These are phyloP conservation scores for Chalciporus sphaerocephalus DNA, from an alignment of 768 basidiomycete genomes.

Conservation along the genomic window DNA sequence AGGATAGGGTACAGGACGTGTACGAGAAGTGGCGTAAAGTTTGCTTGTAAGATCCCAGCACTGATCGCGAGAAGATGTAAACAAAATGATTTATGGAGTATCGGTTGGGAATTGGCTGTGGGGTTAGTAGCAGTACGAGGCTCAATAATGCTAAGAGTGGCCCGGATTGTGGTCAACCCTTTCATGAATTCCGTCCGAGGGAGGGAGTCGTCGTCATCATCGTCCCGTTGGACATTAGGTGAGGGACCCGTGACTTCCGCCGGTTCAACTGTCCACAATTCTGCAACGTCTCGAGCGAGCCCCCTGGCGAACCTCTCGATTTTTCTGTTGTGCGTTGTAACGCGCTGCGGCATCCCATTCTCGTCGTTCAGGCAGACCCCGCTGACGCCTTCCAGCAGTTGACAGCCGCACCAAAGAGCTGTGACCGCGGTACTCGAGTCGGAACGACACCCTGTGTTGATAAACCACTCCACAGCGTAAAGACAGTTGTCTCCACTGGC, in stretches of 20 bases:
- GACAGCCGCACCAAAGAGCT: constrained; percentile 81
- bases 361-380: constrained; percentile 40
- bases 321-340: constrained; percentile 37
- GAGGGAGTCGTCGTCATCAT: constrained; percentile 34
- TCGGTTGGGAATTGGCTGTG: constrained; percentile 41
- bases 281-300: constrained; percentile 58
- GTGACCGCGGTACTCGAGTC: constrained; percentile 48
- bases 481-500: constrained; percentile 67
- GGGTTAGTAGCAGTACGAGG: constrained; percentile 26
- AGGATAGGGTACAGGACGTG: constrained; percentile 82
- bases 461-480: constrained; percentile 81
- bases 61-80: constrained; percentile 73
- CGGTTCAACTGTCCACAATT: constrained; percentile 61
- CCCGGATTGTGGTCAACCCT: constrained; percentile 61
- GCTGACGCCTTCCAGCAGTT: constrained; percentile 69
- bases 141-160: constrained; percentile 49
- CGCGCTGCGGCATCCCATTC: constrained; percentile 1
- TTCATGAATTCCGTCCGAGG: constrained; percentile 56
- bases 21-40: constrained; percentile 71
- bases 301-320: constrained; percentile 63
- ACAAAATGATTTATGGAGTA: constrained; percentile 65
- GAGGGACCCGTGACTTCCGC: constrained; percentile 22
- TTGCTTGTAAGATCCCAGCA: constrained; percentile 66
- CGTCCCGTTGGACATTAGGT: constrained; percentile 10
- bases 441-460: constrained; percentile 47